phyloP scores from a whole-genome alignment of 257 asterid genomes.

The Cinchona pubescens region DNA sequence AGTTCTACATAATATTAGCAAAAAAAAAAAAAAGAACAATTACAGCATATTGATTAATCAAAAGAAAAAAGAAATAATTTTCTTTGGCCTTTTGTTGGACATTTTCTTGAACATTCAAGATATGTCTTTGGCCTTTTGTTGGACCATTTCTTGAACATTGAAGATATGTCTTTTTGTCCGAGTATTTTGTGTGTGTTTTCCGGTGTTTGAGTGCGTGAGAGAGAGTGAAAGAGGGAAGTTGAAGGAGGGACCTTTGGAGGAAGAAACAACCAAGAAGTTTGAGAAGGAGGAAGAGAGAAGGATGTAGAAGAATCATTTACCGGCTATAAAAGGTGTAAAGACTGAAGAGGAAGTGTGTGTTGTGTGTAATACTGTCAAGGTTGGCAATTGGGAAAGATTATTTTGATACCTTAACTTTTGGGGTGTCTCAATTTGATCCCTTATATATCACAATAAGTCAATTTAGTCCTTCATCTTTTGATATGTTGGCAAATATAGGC shows the following conservation, averaged over 20 bases:
- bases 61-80: not conserved
- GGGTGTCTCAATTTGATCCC: no score
- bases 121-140: no score
- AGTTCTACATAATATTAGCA: slow-evolving; percentile 16
- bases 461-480: no score
- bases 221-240: slow-evolving; percentile 2
- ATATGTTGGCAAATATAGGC: no score
- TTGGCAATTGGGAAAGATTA: no score
- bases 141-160: no score
- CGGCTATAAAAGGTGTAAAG: slow-evolving; percentile 31
- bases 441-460: no score
- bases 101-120: no score
- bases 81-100: not conserved
- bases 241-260: slow-evolving; percentile 29
- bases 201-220: no score
- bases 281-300: slow-evolving; percentile 35
- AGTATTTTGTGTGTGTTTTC: not conserved
- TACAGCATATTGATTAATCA: not conserved
- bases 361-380: no score
- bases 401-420: no score
- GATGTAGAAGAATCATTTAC: slow-evolving; percentile 35
- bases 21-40: not conserved
- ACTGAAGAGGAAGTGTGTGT: not conserved
- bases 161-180: not conserved
- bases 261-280: slow-evolving; percentile 43